These are phyloP conservation scores for Lotmaria passim DNA, from an alignment of 208 protist genomes.

Conservation along the genomic window DNA sequence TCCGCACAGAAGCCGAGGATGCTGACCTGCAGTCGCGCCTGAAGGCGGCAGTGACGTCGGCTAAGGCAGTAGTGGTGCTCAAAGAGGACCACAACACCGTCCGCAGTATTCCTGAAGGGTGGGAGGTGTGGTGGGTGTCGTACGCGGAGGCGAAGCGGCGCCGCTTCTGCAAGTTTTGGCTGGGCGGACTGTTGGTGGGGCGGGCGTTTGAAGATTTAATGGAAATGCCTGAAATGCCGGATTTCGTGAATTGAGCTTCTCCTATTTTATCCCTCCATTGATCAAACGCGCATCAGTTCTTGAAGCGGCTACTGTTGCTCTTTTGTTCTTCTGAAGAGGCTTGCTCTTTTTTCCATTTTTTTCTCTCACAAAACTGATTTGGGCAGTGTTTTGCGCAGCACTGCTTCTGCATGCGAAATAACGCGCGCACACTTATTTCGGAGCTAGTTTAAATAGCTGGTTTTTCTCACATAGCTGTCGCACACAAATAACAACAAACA, in stretches of 20 bases:
- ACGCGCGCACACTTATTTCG: no score
- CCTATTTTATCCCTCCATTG: no score
- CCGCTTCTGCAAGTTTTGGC: slow-evolving; percentile 71
- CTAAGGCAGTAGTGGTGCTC: slow-evolving; percentile 31
- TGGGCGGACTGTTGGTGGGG: slow-evolving; percentile 40
- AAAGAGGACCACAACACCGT: slow-evolving; percentile 22
- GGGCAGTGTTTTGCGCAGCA: no score
- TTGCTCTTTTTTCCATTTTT: no score
- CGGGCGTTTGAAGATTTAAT: slow-evolving; percentile 72
- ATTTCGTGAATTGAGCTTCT: slow-evolving; percentile 71
- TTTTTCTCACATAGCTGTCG: no score
- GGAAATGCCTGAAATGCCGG: slow-evolving; percentile 87
- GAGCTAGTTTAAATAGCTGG: no score
- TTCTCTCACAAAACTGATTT: no score
- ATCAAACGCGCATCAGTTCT: no score
- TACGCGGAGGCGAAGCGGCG: slow-evolving; percentile 55
- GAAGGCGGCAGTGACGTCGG: slow-evolving; percentile 30
- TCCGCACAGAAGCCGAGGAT: slow-evolving; percentile 3
- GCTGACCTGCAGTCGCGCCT: slow-evolving; percentile 25
- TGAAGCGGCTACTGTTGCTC: no score
- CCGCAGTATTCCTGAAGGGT: slow-evolving; percentile 39
- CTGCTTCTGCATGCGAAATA: no score
- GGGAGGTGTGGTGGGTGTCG: slow-evolving; percentile 82
- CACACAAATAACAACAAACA: no score
- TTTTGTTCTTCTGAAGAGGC: no score